Conservation (phyloP, 2,329 filamentous ascomycete genomes). For the Paradendryphiella salina region DNA sequence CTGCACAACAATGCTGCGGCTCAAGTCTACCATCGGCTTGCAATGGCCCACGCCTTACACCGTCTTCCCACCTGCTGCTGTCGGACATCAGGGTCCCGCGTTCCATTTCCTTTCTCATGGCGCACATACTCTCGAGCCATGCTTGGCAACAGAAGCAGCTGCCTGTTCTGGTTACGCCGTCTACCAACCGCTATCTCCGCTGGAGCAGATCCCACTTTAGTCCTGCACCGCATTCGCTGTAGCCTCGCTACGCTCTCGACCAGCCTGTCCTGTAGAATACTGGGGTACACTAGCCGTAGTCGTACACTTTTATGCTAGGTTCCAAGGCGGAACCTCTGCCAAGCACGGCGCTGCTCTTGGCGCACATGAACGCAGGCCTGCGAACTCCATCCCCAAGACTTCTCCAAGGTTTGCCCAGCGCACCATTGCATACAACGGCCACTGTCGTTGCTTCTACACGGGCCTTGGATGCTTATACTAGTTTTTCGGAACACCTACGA, state of each 20-base stretch:
- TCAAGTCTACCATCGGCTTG: conserved; percentile 11
- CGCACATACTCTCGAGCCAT: conserved; percentile 9
- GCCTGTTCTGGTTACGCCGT: conserved; percentile 19
- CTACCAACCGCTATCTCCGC: conserved; percentile 14
- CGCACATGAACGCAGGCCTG: conserved; percentile 18
- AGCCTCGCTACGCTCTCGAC: conserved; percentile 8
- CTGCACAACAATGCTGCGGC: not conserved
- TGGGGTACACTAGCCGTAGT: conserved; percentile 13
- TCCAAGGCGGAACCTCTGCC: conserved; percentile 21
- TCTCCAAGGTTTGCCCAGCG: conserved; percentile 26
- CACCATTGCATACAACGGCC: conserved; percentile 18
- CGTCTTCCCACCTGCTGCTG: conserved; percentile 1
- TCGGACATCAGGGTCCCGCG: conserved; percentile 2
- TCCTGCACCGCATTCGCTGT: conserved; percentile 2
- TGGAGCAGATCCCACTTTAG: conserved; percentile 3
- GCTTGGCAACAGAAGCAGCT: conserved; percentile 26
- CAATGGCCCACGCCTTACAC: not conserved
- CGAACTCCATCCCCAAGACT: conserved; percentile 19
- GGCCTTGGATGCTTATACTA: conserved; percentile 38
- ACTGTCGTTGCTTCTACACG: conserved; percentile 25
- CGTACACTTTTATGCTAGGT: conserved; percentile 13
- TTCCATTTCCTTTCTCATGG: conserved; percentile 9
- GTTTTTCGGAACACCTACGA: conserved; percentile 29
- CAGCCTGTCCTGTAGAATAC: conserved; percentile 8
- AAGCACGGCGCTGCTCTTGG: conserved; percentile 16